Percentiles rank a stretch among this genome's conserved stretches.
Evolutionary conservation across 2,329 filamentous ascomycete genomes (phyloP).

Genomic region (Aspergillus sp.): DNA sequence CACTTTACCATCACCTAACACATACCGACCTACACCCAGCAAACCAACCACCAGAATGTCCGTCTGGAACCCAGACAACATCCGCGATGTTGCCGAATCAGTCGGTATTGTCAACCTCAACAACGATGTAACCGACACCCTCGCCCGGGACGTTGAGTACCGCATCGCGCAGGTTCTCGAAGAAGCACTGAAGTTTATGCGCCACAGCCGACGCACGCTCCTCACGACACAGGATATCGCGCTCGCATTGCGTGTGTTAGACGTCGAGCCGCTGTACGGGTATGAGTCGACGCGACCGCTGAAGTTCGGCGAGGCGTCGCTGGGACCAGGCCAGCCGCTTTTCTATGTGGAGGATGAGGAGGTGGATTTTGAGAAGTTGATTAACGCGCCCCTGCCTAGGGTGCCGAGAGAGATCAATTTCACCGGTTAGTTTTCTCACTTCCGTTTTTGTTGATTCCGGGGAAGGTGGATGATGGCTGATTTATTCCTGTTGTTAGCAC

Average conservation of each 20-base stretch:
- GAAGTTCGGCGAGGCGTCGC: conserved; percentile 87
- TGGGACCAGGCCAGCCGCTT: conserved; percentile 89
- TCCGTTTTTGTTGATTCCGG: not conserved
- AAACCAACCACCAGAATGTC: conserved; percentile 46
- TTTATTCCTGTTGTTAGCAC: conserved; percentile 55
- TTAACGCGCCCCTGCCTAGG: conserved; percentile 92
- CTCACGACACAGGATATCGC: conserved; percentile 87
- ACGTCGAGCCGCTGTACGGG: conserved; percentile 93
- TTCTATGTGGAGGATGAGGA: conserved; percentile 99
- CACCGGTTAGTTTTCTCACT: conserved; percentile 62
- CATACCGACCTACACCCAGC: not conserved
- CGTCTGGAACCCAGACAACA: conserved; percentile 95
- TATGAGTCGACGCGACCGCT: conserved; percentile 91
- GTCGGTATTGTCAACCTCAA: conserved; percentile 79
- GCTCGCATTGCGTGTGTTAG: conserved; percentile 78
- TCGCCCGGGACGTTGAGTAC: conserved; percentile 94
- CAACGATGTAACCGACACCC: conserved; percentile 82
- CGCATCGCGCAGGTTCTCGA: conserved; percentile 90
- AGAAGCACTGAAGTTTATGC: conserved; percentile 95
- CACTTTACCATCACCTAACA: conserved; percentile 5
- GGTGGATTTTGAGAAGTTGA: conserved; percentile 97
- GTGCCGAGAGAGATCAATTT: conserved; percentile 91
- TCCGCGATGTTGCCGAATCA: conserved; percentile 93
- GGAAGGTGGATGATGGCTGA: not conserved
- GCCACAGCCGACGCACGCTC: conserved; percentile 79